These are phyloP conservation scores for Colletotrichum chlorophyti DNA, from an alignment of 2,329 filamentous ascomycete genomes.

Conservation along the genomic window DNA sequence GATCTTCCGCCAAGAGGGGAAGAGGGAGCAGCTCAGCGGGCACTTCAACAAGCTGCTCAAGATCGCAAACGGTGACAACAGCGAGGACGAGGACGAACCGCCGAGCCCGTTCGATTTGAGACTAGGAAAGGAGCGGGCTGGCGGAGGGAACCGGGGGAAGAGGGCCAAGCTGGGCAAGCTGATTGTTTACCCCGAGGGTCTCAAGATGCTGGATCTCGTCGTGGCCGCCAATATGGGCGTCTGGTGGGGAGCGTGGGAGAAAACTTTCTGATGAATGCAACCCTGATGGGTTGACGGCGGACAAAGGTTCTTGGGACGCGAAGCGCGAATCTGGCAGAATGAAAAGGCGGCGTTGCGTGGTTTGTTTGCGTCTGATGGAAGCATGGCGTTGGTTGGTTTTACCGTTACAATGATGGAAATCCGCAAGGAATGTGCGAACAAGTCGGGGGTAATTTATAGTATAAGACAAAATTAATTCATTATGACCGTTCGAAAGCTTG, in stretches of 20 bases:
- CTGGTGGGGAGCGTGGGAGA: constrained; percentile 91
- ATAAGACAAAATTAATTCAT: too few relatives aligned
- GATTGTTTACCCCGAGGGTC: constrained; percentile 84
- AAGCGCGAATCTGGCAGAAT: not conserved
- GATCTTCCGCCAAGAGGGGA: constrained; percentile 46
- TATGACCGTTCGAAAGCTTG: too few relatives aligned
- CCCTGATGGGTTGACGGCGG: not conserved
- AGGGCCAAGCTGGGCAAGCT: constrained; percentile 93
- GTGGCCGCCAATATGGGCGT: constrained; percentile 91
- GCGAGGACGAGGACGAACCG: constrained; percentile 46
- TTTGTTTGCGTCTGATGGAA: too few relatives aligned
- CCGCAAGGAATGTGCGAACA: too few relatives aligned
- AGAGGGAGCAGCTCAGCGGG: constrained; percentile 43
- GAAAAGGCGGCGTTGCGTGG: not conserved
- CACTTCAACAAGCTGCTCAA: constrained; percentile 51
- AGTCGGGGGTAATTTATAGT: too few relatives aligned
- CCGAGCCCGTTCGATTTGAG: constrained; percentile 68
- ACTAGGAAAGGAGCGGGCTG: constrained; percentile 82
- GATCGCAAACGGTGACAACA: constrained; percentile 12
- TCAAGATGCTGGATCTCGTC: constrained; percentile 94
- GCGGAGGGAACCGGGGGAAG: constrained; percentile 84
- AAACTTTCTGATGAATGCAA: constrained; percentile 42
- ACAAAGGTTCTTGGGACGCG: not conserved
- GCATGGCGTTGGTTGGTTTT: not conserved
- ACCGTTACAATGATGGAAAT: not conserved